Base-by-base conservation (phyloP, 768 basidiomycete species). In the Kwoniella dejecticola region DNA sequence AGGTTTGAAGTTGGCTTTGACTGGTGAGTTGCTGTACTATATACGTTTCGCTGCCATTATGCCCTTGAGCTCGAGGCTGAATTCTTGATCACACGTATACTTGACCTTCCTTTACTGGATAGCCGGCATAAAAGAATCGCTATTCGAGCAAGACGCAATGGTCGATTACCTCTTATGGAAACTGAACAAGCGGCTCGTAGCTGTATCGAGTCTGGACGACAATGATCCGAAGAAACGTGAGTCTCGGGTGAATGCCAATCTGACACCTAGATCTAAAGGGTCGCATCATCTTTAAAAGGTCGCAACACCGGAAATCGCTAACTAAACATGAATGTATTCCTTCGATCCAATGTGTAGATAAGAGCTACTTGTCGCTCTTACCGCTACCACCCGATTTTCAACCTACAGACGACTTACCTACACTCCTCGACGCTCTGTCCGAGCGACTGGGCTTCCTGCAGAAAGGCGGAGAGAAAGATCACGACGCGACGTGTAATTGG, bases 1-100 rank as follows among this genome's bases (percentile, higher is more conserved):
- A 72, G 95, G 90, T 11, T 84, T 96, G 54, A 97, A 94, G 79
- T 85, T 97, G 21, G 94, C 91, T 48, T 81, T 97, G 60, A 97
- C 96, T 44, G 90, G 94, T 90, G 82, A 60, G 72, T 68, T 23
- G 21, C 23, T 11, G 4, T 41, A 29, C 21, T 1, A 19, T 23
- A 3, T 17, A n/a, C 12, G 5, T 19, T 2, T n/a, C n/a, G n/a
- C n/a, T n/a, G n/a, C n/a, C n/a, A n/a, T n/a, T n/a, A n/a, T n/a
- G n/a, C n/a, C n/a, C n/a, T n/a, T n/a, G n/a, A n/a, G n/a, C n/a
- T n/a, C n/a, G n/a, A n/a, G n/a, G n/a, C n/a, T n/a, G n/a, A n/a
- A n/a, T n/a, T n/a, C n/a, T n/a, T n/a, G n/a, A n/a, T n/a, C n/a
- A n/a, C n/a, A n/a, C n/a, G n/a, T n/a, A n/a, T n/a, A n/a, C n/a